Conservation (phyloP, 495 filamentous ascomycete genomes). For the Recurvomyces mirabilis region DNA sequence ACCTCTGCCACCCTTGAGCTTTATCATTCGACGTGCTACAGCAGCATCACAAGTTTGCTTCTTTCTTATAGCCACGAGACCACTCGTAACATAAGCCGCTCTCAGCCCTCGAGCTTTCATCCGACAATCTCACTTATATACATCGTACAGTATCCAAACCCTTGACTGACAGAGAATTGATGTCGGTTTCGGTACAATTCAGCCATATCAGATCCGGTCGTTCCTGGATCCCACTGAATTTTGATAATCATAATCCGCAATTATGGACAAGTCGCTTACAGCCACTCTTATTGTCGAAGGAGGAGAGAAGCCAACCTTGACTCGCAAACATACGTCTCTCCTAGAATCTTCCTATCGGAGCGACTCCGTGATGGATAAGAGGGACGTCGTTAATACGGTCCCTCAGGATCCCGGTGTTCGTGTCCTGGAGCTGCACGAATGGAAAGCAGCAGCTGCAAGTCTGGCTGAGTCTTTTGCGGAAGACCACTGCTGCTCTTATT, state of each 20-base stretch:
- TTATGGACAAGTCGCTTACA: conserved; percentile 29
- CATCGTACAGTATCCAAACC: no score
- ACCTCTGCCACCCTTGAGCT: no score
- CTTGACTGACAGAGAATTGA: conserved; percentile 6
- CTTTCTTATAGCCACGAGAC: no score
- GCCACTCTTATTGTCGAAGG: conserved; percentile 5
- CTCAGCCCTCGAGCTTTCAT: no score
- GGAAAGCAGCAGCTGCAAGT: conserved; percentile 51
- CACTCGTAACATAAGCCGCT: no score
- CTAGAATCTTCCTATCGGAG: background rate
- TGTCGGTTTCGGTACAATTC: conserved; percentile 18
- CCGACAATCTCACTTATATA: no score
- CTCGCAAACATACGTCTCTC: background rate
- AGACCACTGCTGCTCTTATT: conserved; percentile 56
- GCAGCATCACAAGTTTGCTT: no score
- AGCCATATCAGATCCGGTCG: conserved; percentile 15
- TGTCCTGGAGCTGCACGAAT: conserved; percentile 47
- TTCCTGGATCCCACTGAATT: conserved; percentile 19
- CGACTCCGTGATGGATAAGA: conserved; percentile 8
- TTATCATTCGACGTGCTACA: no score
- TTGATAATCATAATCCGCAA: conserved; percentile 23
- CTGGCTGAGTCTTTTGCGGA: conserved; percentile 71
- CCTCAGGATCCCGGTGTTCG: conserved; percentile 38
- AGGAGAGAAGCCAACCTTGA: conserved; percentile 19
- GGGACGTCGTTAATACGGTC: conserved; percentile 5